These are phyloP conservation scores for Globisporangium ultimum DNA, from an alignment of 352 stramenopile species.

Conservation along the genomic window DNA sequence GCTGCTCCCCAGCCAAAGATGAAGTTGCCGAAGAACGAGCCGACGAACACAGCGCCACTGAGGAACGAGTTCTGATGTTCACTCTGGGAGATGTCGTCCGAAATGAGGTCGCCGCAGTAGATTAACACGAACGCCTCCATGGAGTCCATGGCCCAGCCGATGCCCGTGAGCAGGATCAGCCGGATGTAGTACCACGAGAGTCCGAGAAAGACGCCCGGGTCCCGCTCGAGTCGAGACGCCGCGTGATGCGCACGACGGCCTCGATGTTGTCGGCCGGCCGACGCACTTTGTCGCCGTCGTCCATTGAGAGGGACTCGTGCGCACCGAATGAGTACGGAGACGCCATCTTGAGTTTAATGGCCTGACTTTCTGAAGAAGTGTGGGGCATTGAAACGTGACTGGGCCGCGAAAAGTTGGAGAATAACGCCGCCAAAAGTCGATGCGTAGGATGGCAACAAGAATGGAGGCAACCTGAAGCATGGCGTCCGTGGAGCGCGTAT, in stretches of 20 bases:
- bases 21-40: constrained; percentile 56
- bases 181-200: constrained; percentile 68
- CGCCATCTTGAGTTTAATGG: too few relatives aligned
- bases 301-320: background rate
- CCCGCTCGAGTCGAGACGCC: constrained; percentile 57
- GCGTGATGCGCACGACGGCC: constrained; percentile 55
- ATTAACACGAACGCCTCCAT: constrained; percentile 71
- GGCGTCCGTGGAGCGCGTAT: too few relatives aligned
- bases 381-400: too few relatives aligned
- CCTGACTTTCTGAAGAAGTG: too few relatives aligned
- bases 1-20: constrained; percentile 47
- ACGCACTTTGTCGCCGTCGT: background rate
- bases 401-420: too few relatives aligned
- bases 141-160: constrained; percentile 70
- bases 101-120: constrained; percentile 39
- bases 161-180: constrained; percentile 55
- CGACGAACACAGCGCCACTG: constrained; percentile 48
- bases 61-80: constrained; percentile 33
- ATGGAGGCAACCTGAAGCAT: too few relatives aligned
- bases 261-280: constrained; percentile 26
- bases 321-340: background rate
- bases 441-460: too few relatives aligned
- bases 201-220: constrained; percentile 36
- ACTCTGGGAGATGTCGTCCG: constrained; percentile 38
- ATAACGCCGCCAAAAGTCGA: too few relatives aligned